These are phyloP conservation scores for Amanita jacksonii DNA, from an alignment of 768 basidiomycete genomes.

Conservation along the genomic window DNA sequence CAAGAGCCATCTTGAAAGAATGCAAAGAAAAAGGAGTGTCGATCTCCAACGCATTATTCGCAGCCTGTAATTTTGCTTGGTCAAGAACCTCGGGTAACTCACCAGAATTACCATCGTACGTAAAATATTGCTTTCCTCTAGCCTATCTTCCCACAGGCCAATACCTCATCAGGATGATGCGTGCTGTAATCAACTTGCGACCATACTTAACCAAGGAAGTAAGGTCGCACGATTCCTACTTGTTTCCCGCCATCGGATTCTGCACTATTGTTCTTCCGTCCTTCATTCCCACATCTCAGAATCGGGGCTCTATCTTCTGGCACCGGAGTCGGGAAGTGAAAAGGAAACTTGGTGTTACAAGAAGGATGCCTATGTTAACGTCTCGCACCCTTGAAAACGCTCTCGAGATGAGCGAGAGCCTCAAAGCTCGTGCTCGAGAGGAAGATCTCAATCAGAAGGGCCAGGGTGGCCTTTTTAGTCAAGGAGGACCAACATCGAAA, in stretches of 20 bases:
- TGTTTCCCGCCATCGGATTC: slow-evolving; percentile 72
- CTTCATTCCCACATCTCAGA: slow-evolving; percentile 44
- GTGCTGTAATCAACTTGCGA: slow-evolving; percentile 75
- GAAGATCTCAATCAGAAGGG: no score
- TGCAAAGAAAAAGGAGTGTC: slow-evolving; percentile 70
- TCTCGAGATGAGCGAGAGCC: slow-evolving; percentile 44
- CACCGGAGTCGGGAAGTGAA: slow-evolving; percentile 62
- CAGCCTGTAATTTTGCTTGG: slow-evolving; percentile 71
- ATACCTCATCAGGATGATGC: slow-evolving; percentile 52
- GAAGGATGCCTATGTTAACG: slow-evolving; percentile 52
- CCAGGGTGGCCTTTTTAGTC: slow-evolving; percentile 25
- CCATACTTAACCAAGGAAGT: slow-evolving; percentile 40
- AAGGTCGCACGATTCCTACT: slow-evolving; percentile 52
- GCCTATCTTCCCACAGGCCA: background rate
- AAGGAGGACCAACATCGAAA: slow-evolving; percentile 34
- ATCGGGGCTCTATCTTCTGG: slow-evolving; percentile 52
- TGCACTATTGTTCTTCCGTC: slow-evolving; percentile 75
- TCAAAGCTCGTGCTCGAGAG: slow-evolving; percentile 62
- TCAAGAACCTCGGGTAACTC: slow-evolving; percentile 35
- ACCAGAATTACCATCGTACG: slow-evolving; percentile 45
- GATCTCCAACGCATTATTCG: slow-evolving; percentile 67
- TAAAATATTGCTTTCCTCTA: background rate
- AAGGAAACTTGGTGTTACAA: slow-evolving; percentile 51
- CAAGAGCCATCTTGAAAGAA: slow-evolving; percentile 51
- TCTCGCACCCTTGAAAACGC: slow-evolving; percentile 60